Conservation (phyloP, 768 basidiomycete species). For the Clitopilus passeckerianus region DNA sequence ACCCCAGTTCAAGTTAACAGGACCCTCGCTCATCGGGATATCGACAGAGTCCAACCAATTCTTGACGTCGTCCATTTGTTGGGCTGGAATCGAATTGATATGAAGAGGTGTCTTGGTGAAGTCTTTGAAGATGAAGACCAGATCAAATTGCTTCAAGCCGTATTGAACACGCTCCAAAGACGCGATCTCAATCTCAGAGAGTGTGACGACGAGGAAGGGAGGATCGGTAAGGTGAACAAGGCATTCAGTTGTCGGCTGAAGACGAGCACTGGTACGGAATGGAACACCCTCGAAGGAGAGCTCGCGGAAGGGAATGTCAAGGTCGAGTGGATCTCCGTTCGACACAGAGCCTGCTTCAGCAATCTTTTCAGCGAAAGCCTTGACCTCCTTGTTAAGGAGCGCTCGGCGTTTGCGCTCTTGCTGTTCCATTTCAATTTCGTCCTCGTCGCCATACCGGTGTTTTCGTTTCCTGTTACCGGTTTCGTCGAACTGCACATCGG, state of each 20-base stretch:
- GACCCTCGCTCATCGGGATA: slow-evolving; percentile 91
- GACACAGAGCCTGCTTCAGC: slow-evolving; percentile 56
- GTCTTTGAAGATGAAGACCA: slow-evolving; percentile 96
- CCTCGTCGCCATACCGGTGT: slow-evolving; percentile 96
- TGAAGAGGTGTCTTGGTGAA: slow-evolving; percentile 90
- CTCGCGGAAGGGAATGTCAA: slow-evolving; percentile 96
- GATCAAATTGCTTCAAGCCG: slow-evolving; percentile 92
- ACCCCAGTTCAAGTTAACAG: slow-evolving; percentile 97
- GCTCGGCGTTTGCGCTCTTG: slow-evolving; percentile 89
- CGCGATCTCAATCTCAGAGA: slow-evolving; percentile 93
- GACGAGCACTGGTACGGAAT: slow-evolving; percentile 87
- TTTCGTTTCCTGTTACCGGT: slow-evolving; percentile 98
- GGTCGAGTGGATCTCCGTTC: slow-evolving; percentile 81
- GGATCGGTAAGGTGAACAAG: slow-evolving; percentile 92
- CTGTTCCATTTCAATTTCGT: slow-evolving; percentile 98
- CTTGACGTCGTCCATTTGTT: slow-evolving; percentile 94
- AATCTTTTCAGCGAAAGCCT: slow-evolving; percentile 87
- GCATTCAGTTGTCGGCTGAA: slow-evolving; percentile 96
- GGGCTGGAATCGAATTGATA: slow-evolving; percentile 91
- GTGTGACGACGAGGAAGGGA: slow-evolving; percentile 93
- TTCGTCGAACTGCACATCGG: slow-evolving; percentile 97
- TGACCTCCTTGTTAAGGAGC: slow-evolving; percentile 91
- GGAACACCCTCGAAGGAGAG: slow-evolving; percentile 97
- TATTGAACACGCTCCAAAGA: slow-evolving; percentile 97
- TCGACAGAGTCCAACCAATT: slow-evolving; percentile 99